phyloP scores from a whole-genome alignment of 2,329 filamentous ascomycete genomes.

The Fusarium pseudonygamai region DNA sequence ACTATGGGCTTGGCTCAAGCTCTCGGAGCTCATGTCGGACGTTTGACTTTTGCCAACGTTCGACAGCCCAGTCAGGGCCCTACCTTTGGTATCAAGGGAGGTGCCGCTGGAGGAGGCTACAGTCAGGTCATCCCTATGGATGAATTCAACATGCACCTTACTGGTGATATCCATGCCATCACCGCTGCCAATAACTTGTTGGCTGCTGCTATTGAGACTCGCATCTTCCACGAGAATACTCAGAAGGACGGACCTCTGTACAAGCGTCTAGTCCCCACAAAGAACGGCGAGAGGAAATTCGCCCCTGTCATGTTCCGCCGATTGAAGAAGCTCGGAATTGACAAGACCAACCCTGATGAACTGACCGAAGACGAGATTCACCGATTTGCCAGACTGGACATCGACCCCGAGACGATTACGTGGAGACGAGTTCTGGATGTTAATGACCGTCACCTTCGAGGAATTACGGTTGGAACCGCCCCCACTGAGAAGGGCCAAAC shows the following conservation, averaged over 20 bases:
- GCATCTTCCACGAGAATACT: constrained; percentile 97
- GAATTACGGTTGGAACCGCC: constrained; percentile 87
- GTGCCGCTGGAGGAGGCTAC: constrained; percentile 96
- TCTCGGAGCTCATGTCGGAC: constrained; percentile 85
- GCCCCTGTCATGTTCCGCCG: constrained; percentile 91
- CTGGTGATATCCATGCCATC: constrained; percentile 97
- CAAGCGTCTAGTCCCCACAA: constrained; percentile 84
- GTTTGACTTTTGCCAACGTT: constrained; percentile 94
- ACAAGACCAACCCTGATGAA: constrained; percentile 92
- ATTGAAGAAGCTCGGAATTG: constrained; percentile 93
- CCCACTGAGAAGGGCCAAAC: constrained; percentile 90
- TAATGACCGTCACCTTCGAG: constrained; percentile 92
- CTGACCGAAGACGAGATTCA: constrained; percentile 89
- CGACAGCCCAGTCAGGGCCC: constrained; percentile 96
- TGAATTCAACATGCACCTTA: constrained; percentile 98
- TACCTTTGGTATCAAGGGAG: constrained; percentile 98
- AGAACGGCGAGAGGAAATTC: constrained; percentile 90
- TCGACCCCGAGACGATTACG: constrained; percentile 96
- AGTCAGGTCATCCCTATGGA: constrained; percentile 99
- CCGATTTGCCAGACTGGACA: constrained; percentile 92
- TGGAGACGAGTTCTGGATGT: constrained; percentile 97
- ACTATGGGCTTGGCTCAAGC: constrained; percentile 96
- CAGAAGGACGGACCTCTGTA: constrained; percentile 92
- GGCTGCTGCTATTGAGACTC: constrained; percentile 94
- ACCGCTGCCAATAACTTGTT: constrained; percentile 97